Conservation (phyloP, 768 basidiomycete genomes). For the Pleurotus pulmonarius region DNA sequence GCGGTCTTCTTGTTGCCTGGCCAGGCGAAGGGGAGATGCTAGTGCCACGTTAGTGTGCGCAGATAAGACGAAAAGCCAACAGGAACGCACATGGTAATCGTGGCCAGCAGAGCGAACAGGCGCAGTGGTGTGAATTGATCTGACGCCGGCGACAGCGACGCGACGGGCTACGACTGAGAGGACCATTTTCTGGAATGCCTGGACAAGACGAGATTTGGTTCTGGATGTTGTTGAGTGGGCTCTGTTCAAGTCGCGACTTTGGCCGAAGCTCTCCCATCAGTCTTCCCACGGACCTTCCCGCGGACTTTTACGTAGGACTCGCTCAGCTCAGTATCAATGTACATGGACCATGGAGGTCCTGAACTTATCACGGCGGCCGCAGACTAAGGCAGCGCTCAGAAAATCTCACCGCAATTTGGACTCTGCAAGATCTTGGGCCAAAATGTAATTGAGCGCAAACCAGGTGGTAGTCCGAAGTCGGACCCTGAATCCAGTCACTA, state of each 20-base stretch:
- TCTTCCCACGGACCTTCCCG: too few relatives aligned
- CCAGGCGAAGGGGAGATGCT: conserved; percentile 57
- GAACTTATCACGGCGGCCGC: too few relatives aligned
- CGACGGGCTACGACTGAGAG: conserved; percentile 39
- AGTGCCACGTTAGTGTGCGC: conserved; percentile 10
- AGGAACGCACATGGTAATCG: conserved; percentile 52
- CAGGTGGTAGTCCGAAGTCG: not conserved
- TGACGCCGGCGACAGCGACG: conserved; percentile 29
- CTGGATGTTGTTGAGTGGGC: conserved; percentile 6
- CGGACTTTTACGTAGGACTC: too few relatives aligned
- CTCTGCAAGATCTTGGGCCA: too few relatives aligned
- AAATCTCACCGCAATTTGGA: too few relatives aligned
- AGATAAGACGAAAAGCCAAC: not conserved
- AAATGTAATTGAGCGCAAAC: not conserved
- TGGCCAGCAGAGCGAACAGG: conserved; percentile 45
- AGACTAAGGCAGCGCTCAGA: too few relatives aligned
- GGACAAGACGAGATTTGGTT: not conserved
- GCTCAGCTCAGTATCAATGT: too few relatives aligned
- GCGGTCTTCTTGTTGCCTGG: conserved; percentile 46
- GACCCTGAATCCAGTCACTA: not conserved
- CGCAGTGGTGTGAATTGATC: conserved; percentile 21
- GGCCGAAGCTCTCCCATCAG: not conserved
- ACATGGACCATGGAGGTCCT: too few relatives aligned
- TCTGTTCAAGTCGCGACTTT: not conserved
- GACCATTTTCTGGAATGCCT: conserved; percentile 26